Conservation (phyloP, 768 basidiomycete genomes). For the Russula vinacea region DNA sequence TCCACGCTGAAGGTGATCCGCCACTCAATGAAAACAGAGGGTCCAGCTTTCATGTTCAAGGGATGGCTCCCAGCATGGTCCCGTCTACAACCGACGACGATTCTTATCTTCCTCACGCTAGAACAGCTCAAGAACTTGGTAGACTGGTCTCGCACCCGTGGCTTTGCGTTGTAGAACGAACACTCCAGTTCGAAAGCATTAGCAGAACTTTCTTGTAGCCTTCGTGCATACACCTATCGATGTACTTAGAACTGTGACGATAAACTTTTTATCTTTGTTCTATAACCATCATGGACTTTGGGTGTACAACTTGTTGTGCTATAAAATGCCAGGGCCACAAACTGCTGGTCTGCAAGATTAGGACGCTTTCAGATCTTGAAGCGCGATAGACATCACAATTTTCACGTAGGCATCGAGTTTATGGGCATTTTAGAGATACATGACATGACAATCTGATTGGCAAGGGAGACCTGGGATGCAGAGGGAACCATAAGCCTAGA, state of each 20-base stretch:
- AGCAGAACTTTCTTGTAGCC: conserved; percentile 2
- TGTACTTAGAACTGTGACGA: conserved; percentile 17
- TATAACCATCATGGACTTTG: not conserved
- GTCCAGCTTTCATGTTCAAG: conserved; percentile 89
- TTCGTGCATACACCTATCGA: conserved; percentile 15
- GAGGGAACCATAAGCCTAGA: conserved; percentile 48
- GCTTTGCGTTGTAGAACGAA: conserved; percentile 16
- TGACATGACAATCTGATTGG: conserved; percentile 24
- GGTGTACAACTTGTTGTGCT: not conserved
- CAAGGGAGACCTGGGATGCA: conserved; percentile 28
- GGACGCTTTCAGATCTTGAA: not conserved
- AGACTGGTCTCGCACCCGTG: conserved; percentile 46
- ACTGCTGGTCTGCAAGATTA: not conserved
- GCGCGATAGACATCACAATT: not conserved
- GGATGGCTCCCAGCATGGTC: conserved; percentile 89
- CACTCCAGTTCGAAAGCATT: not conserved
- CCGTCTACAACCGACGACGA: conserved; percentile 81
- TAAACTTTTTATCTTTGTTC: not conserved
- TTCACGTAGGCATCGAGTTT: conserved; percentile 22
- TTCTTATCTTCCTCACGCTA: conserved; percentile 80
- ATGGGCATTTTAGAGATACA: conserved; percentile 27
- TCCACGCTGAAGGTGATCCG: conserved; percentile 71
- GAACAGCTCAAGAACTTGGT: conserved; percentile 76
- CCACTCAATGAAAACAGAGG: conserved; percentile 65
- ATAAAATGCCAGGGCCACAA: not conserved